Conservation (phyloP, 2,329 filamentous ascomycete species). For the Aspergillus sp. region DNA sequence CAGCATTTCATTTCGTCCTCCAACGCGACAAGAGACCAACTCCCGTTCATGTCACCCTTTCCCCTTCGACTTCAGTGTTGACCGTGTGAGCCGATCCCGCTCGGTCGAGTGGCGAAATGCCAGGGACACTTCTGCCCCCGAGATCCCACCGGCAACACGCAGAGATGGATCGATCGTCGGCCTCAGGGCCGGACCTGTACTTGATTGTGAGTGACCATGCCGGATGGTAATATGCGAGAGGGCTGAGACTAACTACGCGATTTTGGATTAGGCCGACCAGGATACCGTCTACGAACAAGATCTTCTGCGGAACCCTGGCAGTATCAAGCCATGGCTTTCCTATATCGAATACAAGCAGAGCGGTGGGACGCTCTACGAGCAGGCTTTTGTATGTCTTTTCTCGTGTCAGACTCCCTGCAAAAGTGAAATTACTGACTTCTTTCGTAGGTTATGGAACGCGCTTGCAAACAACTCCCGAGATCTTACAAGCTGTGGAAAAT, state of each 20-base stretch:
- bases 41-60: constrained; percentile 20
- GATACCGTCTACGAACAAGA: constrained; percentile 97
- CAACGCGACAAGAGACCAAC: constrained; percentile 18
- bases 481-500: constrained; percentile 99
- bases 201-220: constrained; percentile 33
- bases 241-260: constrained; percentile 25
- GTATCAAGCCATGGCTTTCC: constrained; percentile 86
- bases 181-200: constrained; percentile 37
- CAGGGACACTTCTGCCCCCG: constrained; percentile 42
- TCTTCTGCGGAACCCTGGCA: constrained; percentile 73
- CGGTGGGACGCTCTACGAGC: constrained; percentile 76
- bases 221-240: constrained; percentile 7
- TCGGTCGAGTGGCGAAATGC: constrained; percentile 40
- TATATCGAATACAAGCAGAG: constrained; percentile 88
- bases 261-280: constrained; percentile 60
- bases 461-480: constrained; percentile 78
- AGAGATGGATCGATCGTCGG: constrained; percentile 35
- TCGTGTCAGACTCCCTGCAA: neutral
- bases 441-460: constrained; percentile 67
- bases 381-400: constrained; percentile 55
- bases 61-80: constrained; percentile 19
- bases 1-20: constrained; percentile 7
- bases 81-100: constrained; percentile 27
- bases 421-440: constrained; percentile 5
- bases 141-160: constrained; percentile 38